Evolutionary conservation across 805 yeast genomes (phyloP).

Genomic region (Lipomyces oligophaga): DNA sequence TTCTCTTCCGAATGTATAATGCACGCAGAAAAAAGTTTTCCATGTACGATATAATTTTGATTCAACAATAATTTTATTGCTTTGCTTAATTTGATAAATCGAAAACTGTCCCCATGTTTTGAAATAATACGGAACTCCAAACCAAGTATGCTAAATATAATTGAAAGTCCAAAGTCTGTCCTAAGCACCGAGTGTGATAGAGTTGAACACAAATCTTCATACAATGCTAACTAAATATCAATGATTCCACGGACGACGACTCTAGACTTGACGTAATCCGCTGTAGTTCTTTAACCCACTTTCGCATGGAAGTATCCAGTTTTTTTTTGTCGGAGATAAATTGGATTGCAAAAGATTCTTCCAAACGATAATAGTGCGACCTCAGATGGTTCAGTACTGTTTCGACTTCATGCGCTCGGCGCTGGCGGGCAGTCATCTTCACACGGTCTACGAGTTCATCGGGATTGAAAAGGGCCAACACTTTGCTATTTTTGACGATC

Average conservation of each 20-base stretch:
- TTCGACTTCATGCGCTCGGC: slow-evolving; percentile 16
- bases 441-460: slow-evolving; percentile 7
- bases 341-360: slow-evolving; percentile 1
- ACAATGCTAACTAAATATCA: slow-evolving; percentile 2
- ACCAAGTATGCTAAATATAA: too few species aligned
- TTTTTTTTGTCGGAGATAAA: slow-evolving; percentile 12
- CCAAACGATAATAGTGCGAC: slow-evolving; percentile 10
- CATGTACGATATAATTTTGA: too few species aligned
- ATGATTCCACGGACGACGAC: slow-evolving; percentile 6
- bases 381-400: slow-evolving; percentile 2
- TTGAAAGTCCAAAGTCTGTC: too few species aligned
- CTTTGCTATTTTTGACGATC: slow-evolving; percentile 17
- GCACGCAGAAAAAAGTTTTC: too few species aligned
- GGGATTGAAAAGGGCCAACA: slow-evolving; percentile 15
- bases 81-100: too few species aligned
- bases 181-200: too few species aligned
- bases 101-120: too few species aligned
- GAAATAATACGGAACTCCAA: too few species aligned
- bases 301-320: slow-evolving; percentile 17
- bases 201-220: background rate
- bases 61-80: too few species aligned
- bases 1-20: too few species aligned
- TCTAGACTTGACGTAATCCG: slow-evolving; percentile 1
- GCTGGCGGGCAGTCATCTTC: slow-evolving; percentile 14
- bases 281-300: slow-evolving; percentile 17